These are phyloP conservation scores for Sphenostylis stenocarpa DNA, from an alignment of 306 rosid genomes.

Conservation along the genomic window DNA sequence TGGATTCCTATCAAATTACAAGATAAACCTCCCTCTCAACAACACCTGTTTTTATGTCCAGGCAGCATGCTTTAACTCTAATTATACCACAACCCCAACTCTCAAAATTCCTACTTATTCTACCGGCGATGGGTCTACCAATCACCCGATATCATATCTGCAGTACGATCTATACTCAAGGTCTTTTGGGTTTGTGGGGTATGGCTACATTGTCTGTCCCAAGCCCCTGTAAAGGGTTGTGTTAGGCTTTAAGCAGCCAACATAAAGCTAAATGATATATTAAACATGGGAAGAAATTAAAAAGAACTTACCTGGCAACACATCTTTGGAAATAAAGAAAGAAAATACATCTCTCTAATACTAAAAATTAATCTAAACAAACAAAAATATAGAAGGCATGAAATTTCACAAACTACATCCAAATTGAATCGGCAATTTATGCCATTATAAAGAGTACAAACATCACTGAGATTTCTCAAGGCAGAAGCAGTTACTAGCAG, in stretches of 20 bases:
- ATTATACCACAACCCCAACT: not conserved
- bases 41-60: no score
- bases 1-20: no score
- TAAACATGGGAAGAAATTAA: no score
- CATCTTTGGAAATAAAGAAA: not conserved
- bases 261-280: not conserved
- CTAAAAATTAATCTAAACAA: not conserved
- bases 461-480: not conserved
- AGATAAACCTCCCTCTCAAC: no score
- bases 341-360: not conserved
- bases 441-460: not conserved
- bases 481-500: constrained; percentile 7
- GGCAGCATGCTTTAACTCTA: not conserved
- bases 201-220: no score
- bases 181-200: not conserved
- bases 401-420: not conserved
- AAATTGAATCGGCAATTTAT: not conserved
- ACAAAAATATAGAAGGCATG: not conserved
- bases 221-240: no score
- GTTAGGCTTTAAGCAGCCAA: not conserved
- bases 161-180: not conserved
- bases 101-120: not conserved
- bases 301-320: no score
- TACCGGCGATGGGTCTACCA: not conserved
- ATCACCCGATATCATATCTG: not conserved